phyloP scores from a whole-genome alignment of 495 filamentous ascomycete genomes.

The Umbilicaria muhlenbergii region DNA sequence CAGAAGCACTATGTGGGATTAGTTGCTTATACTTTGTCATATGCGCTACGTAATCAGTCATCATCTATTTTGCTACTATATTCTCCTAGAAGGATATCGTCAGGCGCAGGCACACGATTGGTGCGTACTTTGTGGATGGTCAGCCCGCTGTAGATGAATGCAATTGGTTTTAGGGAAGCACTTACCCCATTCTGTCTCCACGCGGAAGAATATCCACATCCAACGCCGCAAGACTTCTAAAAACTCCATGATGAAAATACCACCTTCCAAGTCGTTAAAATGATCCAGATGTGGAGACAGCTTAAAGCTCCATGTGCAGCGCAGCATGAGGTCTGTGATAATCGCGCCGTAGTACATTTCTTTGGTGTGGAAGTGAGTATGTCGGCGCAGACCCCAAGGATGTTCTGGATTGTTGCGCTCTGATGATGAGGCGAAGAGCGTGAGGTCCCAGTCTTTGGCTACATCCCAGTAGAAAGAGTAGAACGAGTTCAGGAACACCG shows the following conservation, averaged over 20 bases:
- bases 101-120: slow-evolving; percentile 33
- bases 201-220: slow-evolving; percentile 94
- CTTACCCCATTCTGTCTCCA: slow-evolving; percentile 81
- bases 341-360: slow-evolving; percentile 75
- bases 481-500: slow-evolving; percentile 61
- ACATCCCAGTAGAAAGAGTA: slow-evolving; percentile 99
- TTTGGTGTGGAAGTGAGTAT: slow-evolving; percentile 50
- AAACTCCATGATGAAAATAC: slow-evolving; percentile 74
- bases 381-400: slow-evolving; percentile 61
- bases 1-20: too few species aligned
- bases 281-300: slow-evolving; percentile 64
- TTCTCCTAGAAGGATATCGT: slow-evolving; percentile 40
- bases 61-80: slow-evolving; percentile 34
- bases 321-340: slow-evolving; percentile 56
- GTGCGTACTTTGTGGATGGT: slow-evolving; percentile 31
- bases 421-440: slow-evolving; percentile 45
- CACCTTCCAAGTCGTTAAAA: slow-evolving; percentile 69
- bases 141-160: slow-evolving; percentile 8
- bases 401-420: slow-evolving; percentile 40
- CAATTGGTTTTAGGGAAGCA: slow-evolving; percentile 2
- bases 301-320: slow-evolving; percentile 83
- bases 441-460: slow-evolving; percentile 89
- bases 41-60: slow-evolving; percentile 21
- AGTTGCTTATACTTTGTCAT: too few species aligned
- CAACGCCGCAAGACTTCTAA: slow-evolving; percentile 77